phyloP scores from a whole-genome alignment of 192 early-diverging fungal genomes.

The Oehlia diaphana region DNA sequence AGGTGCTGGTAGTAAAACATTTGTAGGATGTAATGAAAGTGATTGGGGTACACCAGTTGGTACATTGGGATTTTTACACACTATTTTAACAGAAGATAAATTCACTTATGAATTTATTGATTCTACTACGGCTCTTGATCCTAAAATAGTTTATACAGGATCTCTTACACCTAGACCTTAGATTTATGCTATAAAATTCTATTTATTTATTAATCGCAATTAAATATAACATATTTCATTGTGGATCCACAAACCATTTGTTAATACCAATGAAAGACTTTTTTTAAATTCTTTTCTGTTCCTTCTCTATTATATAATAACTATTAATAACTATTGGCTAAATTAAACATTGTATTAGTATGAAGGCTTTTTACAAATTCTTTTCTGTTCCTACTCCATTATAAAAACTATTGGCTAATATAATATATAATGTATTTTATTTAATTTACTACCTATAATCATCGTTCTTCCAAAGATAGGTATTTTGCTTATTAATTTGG shows the following conservation, averaged over 20 bases:
- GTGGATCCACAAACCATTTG: no score
- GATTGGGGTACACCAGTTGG: not conserved
- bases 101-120: not conserved
- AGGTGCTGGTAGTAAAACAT: slow-evolving; percentile 11
- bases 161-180: not conserved
- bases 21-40: not conserved
- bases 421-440: not conserved
- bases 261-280: no score
- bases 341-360: not conserved
- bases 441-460: not conserved
- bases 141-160: not conserved
- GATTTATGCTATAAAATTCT: no score
- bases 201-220: no score
- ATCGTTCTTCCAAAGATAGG: not conserved
- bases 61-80: not conserved
- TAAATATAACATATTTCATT: no score
- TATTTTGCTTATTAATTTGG: not conserved
- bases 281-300: no score
- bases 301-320: no score
- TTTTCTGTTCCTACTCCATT: no score
- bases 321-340: no score
- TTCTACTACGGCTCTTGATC: not conserved
- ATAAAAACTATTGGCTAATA: not conserved
- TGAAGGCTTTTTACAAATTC: not conserved
- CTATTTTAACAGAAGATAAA: not conserved